Base-by-base conservation (phyloP, 2,329 filamentous ascomycete species). In the Davidsoniella neocaledoniae region DNA sequence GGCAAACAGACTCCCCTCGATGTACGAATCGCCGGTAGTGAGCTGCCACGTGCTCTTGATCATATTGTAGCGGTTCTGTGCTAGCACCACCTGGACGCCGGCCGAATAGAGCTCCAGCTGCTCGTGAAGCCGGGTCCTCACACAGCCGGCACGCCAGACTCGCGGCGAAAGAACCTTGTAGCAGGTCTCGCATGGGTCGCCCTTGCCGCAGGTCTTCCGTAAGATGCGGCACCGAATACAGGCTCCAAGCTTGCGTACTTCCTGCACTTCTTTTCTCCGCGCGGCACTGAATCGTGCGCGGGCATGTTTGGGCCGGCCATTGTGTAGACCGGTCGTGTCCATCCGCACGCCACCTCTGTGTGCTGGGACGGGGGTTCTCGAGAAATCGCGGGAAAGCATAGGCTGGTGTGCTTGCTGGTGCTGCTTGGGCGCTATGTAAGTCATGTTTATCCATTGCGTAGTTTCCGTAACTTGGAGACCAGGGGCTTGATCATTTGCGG, bases 211-310 rank as follows among this genome's bases (percentile, higher is more conserved):
- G 1, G 75, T 78, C 63, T 82, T 82, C 51, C 77, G 71, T 36
- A 82, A 62, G 54, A 81, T 80, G 37, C 77, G 70, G 57, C 78
- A 82, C 42, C 78, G 68, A 48, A 81, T 79, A 56, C 78, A 82
- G 10, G 78, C 77, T 5, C 78, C 78, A 36, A 77, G 71, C 56
- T 77, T 77, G 21, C 78, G 72, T 19, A 81, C 74, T 54, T 77
- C 74, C 55, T 79, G 76, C 2, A 82, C 77, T 57, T 81, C 74
- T 58, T 75, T 78, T 19, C 78, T 68, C n/a, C 78, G 68, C 1
- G 64, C 65, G 4, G 73, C 66, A 17, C 71, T 73, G 55, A 81
- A 81, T 7, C 73, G 67, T 3, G 74, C 73, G 8, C 77, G 70
- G 6, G 70, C 69, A 56, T 79, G 70, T 14, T 70, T 70, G 1